Conservation (phyloP, 331 rosid genomes). For the Acacia concinna region DNA sequence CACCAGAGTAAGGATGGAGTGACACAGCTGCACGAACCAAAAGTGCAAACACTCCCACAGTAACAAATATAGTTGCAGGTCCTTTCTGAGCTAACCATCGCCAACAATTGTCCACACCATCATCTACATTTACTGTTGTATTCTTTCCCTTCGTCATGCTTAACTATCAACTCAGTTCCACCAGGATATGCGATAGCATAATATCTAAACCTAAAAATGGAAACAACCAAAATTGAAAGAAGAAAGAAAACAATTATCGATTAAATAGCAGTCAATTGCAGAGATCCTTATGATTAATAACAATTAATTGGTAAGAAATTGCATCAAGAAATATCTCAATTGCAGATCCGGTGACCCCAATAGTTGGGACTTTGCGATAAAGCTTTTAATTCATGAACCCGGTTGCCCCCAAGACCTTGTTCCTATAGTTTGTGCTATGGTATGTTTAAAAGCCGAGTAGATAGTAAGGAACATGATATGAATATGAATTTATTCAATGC, state of each 20-base stretch:
- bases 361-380: not conserved
- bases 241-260: not conserved
- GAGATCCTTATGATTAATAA: not conserved
- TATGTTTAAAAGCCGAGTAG: not conserved
- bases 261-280: not conserved
- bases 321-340: not conserved
- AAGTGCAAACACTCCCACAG: slow-evolving; percentile 59
- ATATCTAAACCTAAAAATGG: not conserved
- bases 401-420: not conserved
- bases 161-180: not conserved
- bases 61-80: slow-evolving; percentile 48
- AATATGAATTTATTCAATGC: not conserved
- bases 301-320: not conserved
- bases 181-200: not conserved
- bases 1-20: slow-evolving; percentile 82
- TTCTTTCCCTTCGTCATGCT: slow-evolving; percentile 31
- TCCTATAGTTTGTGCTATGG: not conserved
- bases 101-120: slow-evolving; percentile 42
- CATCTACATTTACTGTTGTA: slow-evolving; percentile 10
- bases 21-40: slow-evolving; percentile 70
- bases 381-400: not conserved
- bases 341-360: not conserved
- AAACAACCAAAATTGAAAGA: not conserved
- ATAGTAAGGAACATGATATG: not conserved
- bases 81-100: slow-evolving; percentile 64